Conservation (phyloP, 2,329 filamentous ascomycete genomes). For the Rhinocladiella mackenziei region DNA sequence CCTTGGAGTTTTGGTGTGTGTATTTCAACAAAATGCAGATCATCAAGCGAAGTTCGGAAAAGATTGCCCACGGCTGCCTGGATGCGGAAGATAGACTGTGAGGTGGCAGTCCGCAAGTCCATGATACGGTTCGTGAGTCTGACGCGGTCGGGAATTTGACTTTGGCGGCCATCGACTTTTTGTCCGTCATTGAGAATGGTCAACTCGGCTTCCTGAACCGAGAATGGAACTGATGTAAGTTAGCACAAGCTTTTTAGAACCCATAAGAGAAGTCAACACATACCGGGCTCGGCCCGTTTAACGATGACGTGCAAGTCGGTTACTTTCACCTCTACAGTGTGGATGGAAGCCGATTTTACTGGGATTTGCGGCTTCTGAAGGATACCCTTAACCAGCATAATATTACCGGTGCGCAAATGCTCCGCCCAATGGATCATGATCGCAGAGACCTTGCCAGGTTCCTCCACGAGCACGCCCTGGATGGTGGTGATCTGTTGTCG, state of each 20-base stretch:
- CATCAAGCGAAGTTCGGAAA: conserved; percentile 73
- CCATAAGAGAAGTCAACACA: conserved; percentile 2
- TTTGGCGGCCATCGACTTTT: conserved; percentile 52
- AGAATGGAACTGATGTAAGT: conserved; percentile 54
- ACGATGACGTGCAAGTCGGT: conserved; percentile 61
- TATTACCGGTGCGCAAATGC: conserved; percentile 71
- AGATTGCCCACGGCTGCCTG: conserved; percentile 74
- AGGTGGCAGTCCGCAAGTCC: conserved; percentile 78
- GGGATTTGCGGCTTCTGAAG: conserved; percentile 70
- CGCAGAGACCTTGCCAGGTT: conserved; percentile 59
- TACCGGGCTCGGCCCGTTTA: conserved; percentile 52
- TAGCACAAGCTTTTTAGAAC: too few relatives aligned
- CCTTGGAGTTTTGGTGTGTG: conserved; percentile 90
- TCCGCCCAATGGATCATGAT: conserved; percentile 85
- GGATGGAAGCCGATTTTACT: conserved; percentile 70
- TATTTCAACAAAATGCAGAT: conserved; percentile 81
- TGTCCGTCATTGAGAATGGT: conserved; percentile 54
- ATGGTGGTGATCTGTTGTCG: conserved; percentile 79
- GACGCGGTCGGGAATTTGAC: conserved; percentile 66
- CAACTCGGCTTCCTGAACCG: conserved; percentile 66
- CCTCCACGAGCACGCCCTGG: conserved; percentile 70
- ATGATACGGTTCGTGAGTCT: conserved; percentile 75
- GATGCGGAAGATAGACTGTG: conserved; percentile 83
- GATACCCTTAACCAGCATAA: conserved; percentile 71
- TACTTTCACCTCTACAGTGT: conserved; percentile 71